Evolutionary conservation across 2,329 filamentous ascomycete genomes (phyloP).

Genomic region (Clarireedia monteithiana): DNA sequence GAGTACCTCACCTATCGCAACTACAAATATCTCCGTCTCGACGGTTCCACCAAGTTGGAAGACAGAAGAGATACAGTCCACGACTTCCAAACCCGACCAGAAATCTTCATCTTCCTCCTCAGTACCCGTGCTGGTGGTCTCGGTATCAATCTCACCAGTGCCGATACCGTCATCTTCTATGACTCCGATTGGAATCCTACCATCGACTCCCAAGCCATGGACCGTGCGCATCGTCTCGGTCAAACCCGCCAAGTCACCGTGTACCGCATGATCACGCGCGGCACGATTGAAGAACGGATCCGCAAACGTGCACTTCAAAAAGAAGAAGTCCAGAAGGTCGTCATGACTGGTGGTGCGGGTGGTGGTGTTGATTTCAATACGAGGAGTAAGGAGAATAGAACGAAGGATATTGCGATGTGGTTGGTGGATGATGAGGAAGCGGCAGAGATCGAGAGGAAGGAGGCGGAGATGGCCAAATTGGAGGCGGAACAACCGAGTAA

Average conservation of each 20-base stretch:
- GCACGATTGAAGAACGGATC: constrained; percentile 96
- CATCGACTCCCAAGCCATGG: constrained; percentile 98
- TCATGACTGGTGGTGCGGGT: constrained; percentile 78
- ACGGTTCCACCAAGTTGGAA: constrained; percentile 94
- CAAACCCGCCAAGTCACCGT: constrained; percentile 95
- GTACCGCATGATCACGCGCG: constrained; percentile 92
- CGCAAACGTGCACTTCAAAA: constrained; percentile 95
- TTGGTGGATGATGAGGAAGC: constrained; percentile 95
- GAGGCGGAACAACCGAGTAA: constrained; percentile 53
- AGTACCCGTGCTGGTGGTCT: constrained; percentile 95
- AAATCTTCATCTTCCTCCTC: constrained; percentile 95
- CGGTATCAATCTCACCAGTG: constrained; percentile 93
- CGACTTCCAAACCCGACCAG: constrained; percentile 89
- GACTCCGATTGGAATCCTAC: constrained; percentile 99
- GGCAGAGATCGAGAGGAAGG: constrained; percentile 85
- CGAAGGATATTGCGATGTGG: constrained; percentile 98
- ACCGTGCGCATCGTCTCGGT: constrained; percentile 93
- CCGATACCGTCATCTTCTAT: constrained; percentile 99
- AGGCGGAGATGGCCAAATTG: constrained; percentile 67
- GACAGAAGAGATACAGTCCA: constrained; percentile 93
- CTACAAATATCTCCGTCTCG: constrained; percentile 95
- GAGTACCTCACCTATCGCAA: constrained; percentile 98
- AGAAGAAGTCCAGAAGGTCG: constrained; percentile 95
- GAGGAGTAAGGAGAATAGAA: constrained; percentile 80
- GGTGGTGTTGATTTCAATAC: constrained; percentile 95